phyloP scores from a whole-genome alignment of 2,329 filamentous ascomycete genomes.

The Ascomycota sp. region DNA sequence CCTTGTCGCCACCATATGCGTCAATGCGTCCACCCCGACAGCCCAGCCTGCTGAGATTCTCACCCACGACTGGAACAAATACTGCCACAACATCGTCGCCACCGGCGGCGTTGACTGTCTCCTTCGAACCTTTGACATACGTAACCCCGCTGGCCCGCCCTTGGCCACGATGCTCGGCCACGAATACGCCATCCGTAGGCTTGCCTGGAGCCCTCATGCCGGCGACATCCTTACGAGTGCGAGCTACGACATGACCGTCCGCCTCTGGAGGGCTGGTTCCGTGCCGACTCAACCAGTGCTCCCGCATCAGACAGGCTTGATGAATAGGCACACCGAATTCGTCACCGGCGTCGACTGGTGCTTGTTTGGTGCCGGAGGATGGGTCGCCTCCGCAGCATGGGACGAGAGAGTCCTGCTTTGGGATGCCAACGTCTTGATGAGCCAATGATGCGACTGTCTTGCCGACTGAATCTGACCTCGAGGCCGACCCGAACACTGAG shows the following conservation, averaged over 20 bases:
- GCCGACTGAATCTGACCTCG: no score
- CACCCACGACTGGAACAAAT: conserved; percentile 99
- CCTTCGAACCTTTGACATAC: conserved; percentile 78
- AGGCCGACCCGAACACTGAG: no score
- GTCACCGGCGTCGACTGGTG: conserved; percentile 96
- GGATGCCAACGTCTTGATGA: conserved; percentile 48
- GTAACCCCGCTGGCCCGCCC: conserved; percentile 53
- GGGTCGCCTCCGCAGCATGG: conserved; percentile 90
- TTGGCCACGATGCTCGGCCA: conserved; percentile 61
- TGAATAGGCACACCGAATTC: conserved; percentile 91
- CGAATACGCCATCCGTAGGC: conserved; percentile 68
- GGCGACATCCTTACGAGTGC: conserved; percentile 70
- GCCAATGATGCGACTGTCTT: conserved; percentile 7
- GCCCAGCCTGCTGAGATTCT: conserved; percentile 59
- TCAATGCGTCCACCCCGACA: conserved; percentile 36
- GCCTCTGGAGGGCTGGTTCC: conserved; percentile 70
- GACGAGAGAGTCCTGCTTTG: conserved; percentile 80
- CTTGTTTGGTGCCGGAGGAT: conserved; percentile 82
- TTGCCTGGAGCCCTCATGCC: conserved; percentile 90
- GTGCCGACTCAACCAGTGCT: conserved; percentile 16
- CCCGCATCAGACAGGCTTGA: conserved; percentile 52
- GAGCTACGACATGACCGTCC: conserved; percentile 95
- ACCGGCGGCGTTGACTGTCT: conserved; percentile 75
- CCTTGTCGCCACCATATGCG: conserved; percentile 62
- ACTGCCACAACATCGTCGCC: conserved; percentile 65